Base-by-base conservation (phyloP, 1,284 basidiomycete species). In the Golubevia sp. region DNA sequence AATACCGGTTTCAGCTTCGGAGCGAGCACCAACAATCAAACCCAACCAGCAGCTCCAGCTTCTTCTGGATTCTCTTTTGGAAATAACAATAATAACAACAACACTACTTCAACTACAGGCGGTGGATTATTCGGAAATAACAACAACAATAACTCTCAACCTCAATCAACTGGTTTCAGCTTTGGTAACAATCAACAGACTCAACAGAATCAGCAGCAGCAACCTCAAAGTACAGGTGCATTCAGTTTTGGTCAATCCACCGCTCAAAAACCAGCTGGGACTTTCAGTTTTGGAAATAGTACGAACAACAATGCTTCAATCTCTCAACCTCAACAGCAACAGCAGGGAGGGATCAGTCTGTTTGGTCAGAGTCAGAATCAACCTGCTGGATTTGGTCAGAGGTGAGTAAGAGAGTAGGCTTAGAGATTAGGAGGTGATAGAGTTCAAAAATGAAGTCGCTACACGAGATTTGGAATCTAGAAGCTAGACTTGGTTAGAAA, bases 1-100 rank as follows among this genome's bases (percentile, higher is more conserved):
- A 34, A 66, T 7, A n/a, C 63, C 23, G 58, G 58, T 5, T 73
- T 73, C 59, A 67, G 68, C 59, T 73, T 73, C 20, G 70, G 70
- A n/a, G 58, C 24, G 4, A 2, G 25, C 6, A 50, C 56, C 7
- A 30, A 65, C 5, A 70, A 68, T 8, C 63, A 62, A 24, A 61
- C 61, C 7, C 3, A 20, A 3, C 56, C 20, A 13, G 49, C 15
- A 2, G 27, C 62, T 5, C 24, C 23, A 1, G 38, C 62, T 13
- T 52, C 56, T 26, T 26, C 63, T 1, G 62, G 69, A 20, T 52
- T 72, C 34, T 75, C 73, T 62, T 34, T 34, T 34, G 30, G 30
- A 3, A 34, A 34, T 11, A 5, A 3, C 5, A 69, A 71, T 2
- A 50, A 50, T n/a, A 54, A n/a, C 2, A 1, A 49, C 18, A 56